These are phyloP conservation scores for Lachancea sp. DNA, from an alignment of 805 yeast genomes.

Conservation along the genomic window DNA sequence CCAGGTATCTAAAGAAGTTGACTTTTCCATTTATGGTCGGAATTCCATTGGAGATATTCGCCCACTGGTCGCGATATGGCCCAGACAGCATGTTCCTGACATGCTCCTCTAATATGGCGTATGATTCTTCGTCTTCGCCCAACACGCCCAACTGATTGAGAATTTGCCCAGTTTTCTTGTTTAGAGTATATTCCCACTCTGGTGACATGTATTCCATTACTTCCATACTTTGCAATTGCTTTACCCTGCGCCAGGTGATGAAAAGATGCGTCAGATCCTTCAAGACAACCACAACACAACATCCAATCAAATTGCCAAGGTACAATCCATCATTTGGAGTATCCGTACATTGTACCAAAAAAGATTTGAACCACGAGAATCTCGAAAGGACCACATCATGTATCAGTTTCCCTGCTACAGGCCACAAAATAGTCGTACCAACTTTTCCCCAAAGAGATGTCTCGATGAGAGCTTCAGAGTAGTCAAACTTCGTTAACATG, in stretches of 20 bases:
- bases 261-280: conserved; percentile 15
- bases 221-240: conserved; percentile 17
- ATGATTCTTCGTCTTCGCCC: conserved; percentile 6
- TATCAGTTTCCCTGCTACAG: conserved; percentile 6
- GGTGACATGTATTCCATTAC: conserved; percentile 11
- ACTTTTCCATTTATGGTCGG: conserved; percentile 7
- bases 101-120: conserved; percentile 6
- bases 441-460: conserved; percentile 7
- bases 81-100: conserved; percentile 2
- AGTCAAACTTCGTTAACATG: conserved; percentile 5
- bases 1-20: conserved; percentile 7
- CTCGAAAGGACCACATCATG: conserved; percentile 4
- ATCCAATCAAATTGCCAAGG: conserved; percentile 21
- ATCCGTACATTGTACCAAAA: conserved; percentile 1
- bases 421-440: conserved; percentile 7
- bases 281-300: conserved; percentile 17
- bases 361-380: neutral
- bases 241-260: conserved; percentile 15
- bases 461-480: conserved; percentile 7
- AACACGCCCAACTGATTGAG: conserved; percentile 3
- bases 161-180: conserved; percentile 7
- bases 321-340: conserved; percentile 15
- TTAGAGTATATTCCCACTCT: conserved; percentile 9
- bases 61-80: conserved; percentile 8
- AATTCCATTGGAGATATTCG: neutral